phyloP scores from a whole-genome alignment of 495 filamentous ascomycete species.

The Rostrohypoxylon terebratum region DNA sequence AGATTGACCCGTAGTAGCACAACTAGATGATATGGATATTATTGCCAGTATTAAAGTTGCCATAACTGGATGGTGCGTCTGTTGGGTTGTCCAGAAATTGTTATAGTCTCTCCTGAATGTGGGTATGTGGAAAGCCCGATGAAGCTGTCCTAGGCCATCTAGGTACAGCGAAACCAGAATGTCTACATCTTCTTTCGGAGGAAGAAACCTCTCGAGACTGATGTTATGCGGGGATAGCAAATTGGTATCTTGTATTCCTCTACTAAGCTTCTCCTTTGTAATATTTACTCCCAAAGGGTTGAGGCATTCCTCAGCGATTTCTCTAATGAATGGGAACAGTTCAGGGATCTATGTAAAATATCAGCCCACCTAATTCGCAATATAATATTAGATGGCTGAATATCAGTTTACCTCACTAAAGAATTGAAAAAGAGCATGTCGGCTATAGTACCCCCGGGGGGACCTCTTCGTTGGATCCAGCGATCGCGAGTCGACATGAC shows the following conservation, averaged over 20 bases:
- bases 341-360: constrained; percentile 50
- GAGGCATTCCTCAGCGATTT: constrained; percentile 59
- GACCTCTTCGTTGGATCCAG: constrained; percentile 34
- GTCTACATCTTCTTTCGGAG: constrained; percentile 54
- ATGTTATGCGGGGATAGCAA: constrained; percentile 48
- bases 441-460: constrained; percentile 39
- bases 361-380: not conserved
- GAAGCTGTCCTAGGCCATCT: constrained; percentile 60
- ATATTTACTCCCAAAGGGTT: constrained; percentile 52
- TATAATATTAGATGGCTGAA: not conserved
- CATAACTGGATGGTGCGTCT: constrained; percentile 52
- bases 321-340: constrained; percentile 59
- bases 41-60: constrained; percentile 58
- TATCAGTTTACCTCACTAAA: constrained; percentile 37
- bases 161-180: constrained; percentile 56
- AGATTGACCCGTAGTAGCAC: constrained; percentile 48
- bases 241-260: constrained; percentile 44
- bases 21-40: constrained; percentile 53
- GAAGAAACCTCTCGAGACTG: constrained; percentile 54
- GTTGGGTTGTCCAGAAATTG: constrained; percentile 55
- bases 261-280: constrained; percentile 52
- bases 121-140: constrained; percentile 61
- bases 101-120: constrained; percentile 58
- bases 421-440: constrained; percentile 42
- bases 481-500: constrained; percentile 1